A percentile compares a stretch with the other conserved stretches of the same genome.
Conservation (phyloP, 2,329 filamentous ascomycete genomes). For the Penicillium freii region DNA sequence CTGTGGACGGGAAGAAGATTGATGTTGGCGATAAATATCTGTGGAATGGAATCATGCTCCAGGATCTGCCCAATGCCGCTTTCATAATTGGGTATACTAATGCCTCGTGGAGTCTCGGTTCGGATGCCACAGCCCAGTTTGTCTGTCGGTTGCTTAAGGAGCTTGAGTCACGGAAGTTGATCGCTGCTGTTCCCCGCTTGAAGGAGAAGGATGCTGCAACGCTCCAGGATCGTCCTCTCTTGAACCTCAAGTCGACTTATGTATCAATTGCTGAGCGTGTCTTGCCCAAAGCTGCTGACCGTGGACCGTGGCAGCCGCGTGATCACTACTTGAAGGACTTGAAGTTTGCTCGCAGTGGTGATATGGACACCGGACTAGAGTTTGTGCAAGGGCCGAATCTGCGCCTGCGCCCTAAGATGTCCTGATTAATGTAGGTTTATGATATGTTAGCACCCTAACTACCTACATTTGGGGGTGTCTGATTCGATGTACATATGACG, state of each 20-base stretch:
- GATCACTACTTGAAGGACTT: conserved; percentile 42
- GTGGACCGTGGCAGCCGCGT: conserved; percentile 42
- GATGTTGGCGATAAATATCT: conserved; percentile 38
- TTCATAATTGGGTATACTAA: conserved; percentile 47
- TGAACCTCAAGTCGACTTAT: conserved; percentile 45
- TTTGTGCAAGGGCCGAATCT: conserved; percentile 22
- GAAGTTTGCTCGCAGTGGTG: conserved; percentile 39
- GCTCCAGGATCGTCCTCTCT: conserved; percentile 31
- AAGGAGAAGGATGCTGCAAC: conserved; percentile 11
- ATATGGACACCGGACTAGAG: conserved; percentile 36
- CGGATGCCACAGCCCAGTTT: conserved; percentile 45
- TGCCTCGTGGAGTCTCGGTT: conserved; percentile 47
- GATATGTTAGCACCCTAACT: neutral
- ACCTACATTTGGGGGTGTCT: neutral
- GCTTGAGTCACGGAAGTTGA: conserved; percentile 28
- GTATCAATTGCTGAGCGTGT: conserved; percentile 33
- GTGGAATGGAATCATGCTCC: conserved; percentile 47
- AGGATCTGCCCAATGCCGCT: conserved; percentile 45
- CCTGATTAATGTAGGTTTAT: neutral
- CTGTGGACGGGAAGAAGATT: conserved; percentile 40
- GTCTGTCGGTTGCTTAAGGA: conserved; percentile 38
- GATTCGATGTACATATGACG: neutral
- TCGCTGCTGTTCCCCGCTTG: conserved; percentile 32
- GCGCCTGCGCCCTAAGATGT: conserved; percentile 15
- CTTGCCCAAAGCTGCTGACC: conserved; percentile 41